Evolutionary conservation across 768 basidiomycete genomes (phyloP).

Genomic region (Brasilioporus rufonigricans): DNA sequence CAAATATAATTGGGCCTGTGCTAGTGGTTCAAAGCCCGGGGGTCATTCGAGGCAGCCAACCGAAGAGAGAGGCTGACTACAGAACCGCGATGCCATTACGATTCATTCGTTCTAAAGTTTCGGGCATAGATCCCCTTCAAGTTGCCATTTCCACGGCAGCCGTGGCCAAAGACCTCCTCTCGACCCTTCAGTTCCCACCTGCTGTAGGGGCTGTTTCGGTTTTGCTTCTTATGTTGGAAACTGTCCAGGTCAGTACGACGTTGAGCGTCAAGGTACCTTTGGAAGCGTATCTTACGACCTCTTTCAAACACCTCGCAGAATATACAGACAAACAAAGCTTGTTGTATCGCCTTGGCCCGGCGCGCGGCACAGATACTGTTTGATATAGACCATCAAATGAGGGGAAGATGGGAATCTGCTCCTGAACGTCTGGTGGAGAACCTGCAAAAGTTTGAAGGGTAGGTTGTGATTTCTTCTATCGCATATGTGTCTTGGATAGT

Average conservation of each 20-base stretch:
- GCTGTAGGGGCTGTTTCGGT: constrained; percentile 40
- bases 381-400: constrained; percentile 46
- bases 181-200: constrained; percentile 41
- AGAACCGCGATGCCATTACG: constrained; percentile 27
- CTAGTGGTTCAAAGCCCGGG: no score
- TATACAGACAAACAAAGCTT: constrained; percentile 37
- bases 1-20: no score
- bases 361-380: constrained; percentile 42
- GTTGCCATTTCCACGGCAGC: constrained; percentile 31
- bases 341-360: constrained; percentile 39
- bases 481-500: background rate
- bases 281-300: background rate
- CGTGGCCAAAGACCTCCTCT: constrained; percentile 31
- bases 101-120: constrained; percentile 27
- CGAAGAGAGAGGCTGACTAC: background rate
- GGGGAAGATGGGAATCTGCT: constrained; percentile 42
- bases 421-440: constrained; percentile 40
- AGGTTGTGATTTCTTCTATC: constrained; percentile 7
- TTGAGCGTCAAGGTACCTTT: background rate
- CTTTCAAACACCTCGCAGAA: constrained; percentile 13
- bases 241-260: constrained; percentile 37
- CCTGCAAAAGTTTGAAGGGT: constrained; percentile 42
- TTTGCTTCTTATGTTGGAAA: constrained; percentile 44
- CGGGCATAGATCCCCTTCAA: constrained; percentile 28
- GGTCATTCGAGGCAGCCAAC: no score